Evolutionary conservation across 23 red algal species (phyloP).

Genomic region (Chondrus crispus): DNA sequence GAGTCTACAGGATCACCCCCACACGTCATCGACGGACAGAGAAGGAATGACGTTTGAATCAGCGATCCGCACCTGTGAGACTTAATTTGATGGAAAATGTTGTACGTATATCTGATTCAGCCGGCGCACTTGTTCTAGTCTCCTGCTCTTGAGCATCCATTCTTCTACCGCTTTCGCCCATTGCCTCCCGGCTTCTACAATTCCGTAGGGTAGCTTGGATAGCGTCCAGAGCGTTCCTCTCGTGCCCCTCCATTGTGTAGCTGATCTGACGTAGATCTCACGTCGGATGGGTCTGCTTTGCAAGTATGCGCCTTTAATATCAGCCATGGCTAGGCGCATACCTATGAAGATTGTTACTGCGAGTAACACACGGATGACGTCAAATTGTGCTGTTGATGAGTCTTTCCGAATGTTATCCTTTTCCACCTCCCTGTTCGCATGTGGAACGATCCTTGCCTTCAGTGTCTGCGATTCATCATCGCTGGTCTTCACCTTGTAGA

Average conservation of each 20-base stretch:
- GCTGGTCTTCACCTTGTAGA: background rate
- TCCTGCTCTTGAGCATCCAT: background rate
- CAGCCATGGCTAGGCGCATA: background rate
- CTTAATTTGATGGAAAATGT: no score
- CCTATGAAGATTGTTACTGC: background rate
- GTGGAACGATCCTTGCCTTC: background rate
- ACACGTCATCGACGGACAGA: no score
- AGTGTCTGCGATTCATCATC: background rate
- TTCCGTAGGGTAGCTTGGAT: conserved; percentile 29
- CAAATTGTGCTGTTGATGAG: background rate
- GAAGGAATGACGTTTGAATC: no score
- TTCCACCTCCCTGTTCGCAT: background rate
- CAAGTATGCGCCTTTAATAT: background rate
- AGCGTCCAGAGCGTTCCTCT: conserved; percentile 13
- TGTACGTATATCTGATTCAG: background rate
- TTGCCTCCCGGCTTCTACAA: conserved; percentile 16
- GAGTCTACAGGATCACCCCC: no score
- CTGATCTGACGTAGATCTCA: background rate
- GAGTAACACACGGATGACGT: background rate
- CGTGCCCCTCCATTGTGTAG: background rate
- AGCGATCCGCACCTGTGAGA: no score
- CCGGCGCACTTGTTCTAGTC: background rate
- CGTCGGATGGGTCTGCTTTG: background rate
- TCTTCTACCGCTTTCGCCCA: background rate
- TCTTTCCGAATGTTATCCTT: background rate